Evolutionary conservation across 805 yeast species (phyloP).

Genomic region (Schizosaccharomyces lindneri): DNA sequence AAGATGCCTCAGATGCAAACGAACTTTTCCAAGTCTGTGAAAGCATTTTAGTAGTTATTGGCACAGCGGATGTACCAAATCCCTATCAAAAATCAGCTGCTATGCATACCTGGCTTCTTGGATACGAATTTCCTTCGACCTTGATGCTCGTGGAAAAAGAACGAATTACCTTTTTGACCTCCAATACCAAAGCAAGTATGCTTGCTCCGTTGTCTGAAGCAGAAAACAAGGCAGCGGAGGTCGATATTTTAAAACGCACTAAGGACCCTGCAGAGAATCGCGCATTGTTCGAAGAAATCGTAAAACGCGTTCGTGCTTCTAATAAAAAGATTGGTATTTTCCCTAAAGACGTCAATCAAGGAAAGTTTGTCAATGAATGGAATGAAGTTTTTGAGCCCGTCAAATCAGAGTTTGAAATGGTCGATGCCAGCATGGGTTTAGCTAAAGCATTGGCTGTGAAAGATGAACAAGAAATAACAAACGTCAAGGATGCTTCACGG

Average conservation of each 20-base stretch:
- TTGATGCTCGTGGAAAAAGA: conserved; percentile 37
- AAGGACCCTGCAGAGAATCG: conserved; percentile 62
- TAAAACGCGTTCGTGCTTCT: conserved; percentile 12
- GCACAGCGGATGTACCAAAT: conserved; percentile 67
- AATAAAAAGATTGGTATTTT: conserved; percentile 40
- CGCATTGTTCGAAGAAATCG: conserved; percentile 33
- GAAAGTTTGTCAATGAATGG: conserved; percentile 76
- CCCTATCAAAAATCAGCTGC: conserved; percentile 75
- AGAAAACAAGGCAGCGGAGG: conserved; percentile 29
- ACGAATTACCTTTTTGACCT: conserved; percentile 42
- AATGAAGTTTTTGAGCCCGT: conserved; percentile 11
- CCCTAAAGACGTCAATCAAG: conserved; percentile 51
- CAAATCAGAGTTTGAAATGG: conserved; percentile 15
- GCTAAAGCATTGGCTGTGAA: conserved; percentile 44
- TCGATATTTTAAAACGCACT: conserved; percentile 23
- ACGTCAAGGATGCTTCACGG: conserved; percentile 45
- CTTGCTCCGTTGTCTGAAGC: conserved; percentile 29
- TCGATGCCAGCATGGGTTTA: conserved; percentile 29
- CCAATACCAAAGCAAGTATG: conserved; percentile 66
- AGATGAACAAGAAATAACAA: conserved; percentile 51
- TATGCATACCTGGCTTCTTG: conserved; percentile 64
- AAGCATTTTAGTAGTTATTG: conserved; percentile 43
- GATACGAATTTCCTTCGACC: conserved; percentile 91
- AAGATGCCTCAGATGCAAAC: conserved; percentile 11
- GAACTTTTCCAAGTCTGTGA: conserved; percentile 20